Conservation (phyloP, 129 eudicot genomes). For the Helianthus tuberosus region DNA sequence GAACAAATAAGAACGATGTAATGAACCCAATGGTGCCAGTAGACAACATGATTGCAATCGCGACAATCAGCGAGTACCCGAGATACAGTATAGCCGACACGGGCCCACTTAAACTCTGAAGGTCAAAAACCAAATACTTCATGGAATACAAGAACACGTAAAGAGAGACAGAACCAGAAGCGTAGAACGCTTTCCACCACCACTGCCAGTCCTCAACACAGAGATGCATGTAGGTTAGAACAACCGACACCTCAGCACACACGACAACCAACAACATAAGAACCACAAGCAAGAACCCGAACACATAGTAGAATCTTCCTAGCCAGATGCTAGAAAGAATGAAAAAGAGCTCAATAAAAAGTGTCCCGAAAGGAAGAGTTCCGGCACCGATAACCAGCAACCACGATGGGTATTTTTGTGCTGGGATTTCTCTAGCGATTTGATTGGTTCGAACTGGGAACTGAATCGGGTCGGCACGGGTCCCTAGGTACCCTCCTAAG, state of each 20-base stretch:
- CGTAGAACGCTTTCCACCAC: constrained; percentile 86
- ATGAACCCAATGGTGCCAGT: constrained; percentile 39
- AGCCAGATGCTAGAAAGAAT: constrained; percentile 54
- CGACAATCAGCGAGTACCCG: constrained; percentile 48
- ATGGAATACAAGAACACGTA: constrained; percentile 67
- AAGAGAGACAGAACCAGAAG: constrained; percentile 64
- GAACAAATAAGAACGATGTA: constrained; percentile 41
- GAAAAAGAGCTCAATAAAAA: constrained; percentile 45
- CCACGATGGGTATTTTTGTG: constrained; percentile 65
- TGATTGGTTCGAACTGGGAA: constrained; percentile 50
- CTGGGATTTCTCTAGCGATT: constrained; percentile 53
- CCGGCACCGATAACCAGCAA: constrained; percentile 42
- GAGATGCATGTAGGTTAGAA: constrained; percentile 47
- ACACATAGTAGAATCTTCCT: constrained; percentile 48
- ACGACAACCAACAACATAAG: constrained; percentile 46
- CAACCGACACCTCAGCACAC: constrained; percentile 50
- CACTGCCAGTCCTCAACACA: constrained; percentile 80
- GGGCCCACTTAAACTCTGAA: constrained; percentile 66
- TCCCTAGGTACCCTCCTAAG: constrained; percentile 43
- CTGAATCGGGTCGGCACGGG: constrained; percentile 41
- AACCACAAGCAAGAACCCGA: constrained; percentile 46
- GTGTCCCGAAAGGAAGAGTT: constrained; percentile 50
- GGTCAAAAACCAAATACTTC: constrained; percentile 65
- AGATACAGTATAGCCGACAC: constrained; percentile 63
- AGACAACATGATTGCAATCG: constrained; percentile 37